phyloP scores from a whole-genome alignment of 2,329 filamentous ascomycete genomes.

The Penicillium frequentans region DNA sequence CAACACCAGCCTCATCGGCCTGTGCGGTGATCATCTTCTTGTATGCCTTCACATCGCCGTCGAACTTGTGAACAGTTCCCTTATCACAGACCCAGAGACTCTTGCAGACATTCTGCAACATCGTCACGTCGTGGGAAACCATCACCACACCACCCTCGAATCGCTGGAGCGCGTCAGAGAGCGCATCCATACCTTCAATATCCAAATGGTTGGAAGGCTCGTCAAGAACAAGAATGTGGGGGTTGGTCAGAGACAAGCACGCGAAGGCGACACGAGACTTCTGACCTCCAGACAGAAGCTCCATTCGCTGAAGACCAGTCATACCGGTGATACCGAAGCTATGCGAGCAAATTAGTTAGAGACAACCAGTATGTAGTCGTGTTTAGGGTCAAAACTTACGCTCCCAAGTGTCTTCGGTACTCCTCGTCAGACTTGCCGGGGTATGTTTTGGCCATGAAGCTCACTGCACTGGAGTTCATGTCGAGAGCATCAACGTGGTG shows the following conservation, averaged over 20 bases:
- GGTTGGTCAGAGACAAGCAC: slow-evolving; percentile 89
- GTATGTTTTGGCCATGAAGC: slow-evolving; percentile 93
- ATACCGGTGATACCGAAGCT: slow-evolving; percentile 79
- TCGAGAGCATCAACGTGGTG: slow-evolving; percentile 97
- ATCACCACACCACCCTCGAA: slow-evolving; percentile 96
- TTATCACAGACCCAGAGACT: slow-evolving; percentile 96
- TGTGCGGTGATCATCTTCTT: slow-evolving; percentile 94
- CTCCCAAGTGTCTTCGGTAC: slow-evolving; percentile 91
- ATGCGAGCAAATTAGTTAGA: slow-evolving; percentile 4
- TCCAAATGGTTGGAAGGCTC: slow-evolving; percentile 98
- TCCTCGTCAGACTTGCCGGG: slow-evolving; percentile 93
- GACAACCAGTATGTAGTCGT: background rate
- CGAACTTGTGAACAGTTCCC: slow-evolving; percentile 93
- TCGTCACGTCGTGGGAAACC: slow-evolving; percentile 98
- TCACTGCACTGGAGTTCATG: slow-evolving; percentile 81
- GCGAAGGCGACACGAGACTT: slow-evolving; percentile 98
- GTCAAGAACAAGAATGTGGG: slow-evolving; percentile 95
- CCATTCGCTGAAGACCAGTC: slow-evolving; percentile 96
- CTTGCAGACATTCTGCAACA: slow-evolving; percentile 93
- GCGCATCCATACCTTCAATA: slow-evolving; percentile 98
- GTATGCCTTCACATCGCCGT: slow-evolving; percentile 91
- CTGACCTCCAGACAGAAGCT: slow-evolving; percentile 87
- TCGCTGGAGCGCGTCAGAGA: slow-evolving; percentile 76
- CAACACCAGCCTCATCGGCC: slow-evolving; percentile 84
- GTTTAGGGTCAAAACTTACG: slow-evolving; percentile 57